A percentile compares a stretch with the other conserved stretches of the same genome.
phyloP scores from a whole-genome alignment of 202 grass and related monocot species.

The Brachypodium distachyon region DNA sequence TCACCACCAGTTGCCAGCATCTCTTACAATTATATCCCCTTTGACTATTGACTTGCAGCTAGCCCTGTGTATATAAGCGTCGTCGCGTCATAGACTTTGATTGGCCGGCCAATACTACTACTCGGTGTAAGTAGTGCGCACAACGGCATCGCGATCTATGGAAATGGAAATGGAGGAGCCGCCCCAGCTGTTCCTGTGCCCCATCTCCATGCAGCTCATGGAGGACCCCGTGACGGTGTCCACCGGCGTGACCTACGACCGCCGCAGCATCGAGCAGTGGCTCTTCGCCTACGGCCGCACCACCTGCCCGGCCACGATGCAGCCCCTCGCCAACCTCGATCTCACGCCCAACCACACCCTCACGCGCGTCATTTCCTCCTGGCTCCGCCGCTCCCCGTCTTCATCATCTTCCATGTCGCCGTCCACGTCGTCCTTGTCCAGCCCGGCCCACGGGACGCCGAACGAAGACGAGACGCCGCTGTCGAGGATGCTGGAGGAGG shows the following conservation, averaged over 20 bases:
- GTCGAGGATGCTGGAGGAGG: slow-evolving; percentile 18
- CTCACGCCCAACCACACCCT: slow-evolving; percentile 88
- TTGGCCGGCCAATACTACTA: not conserved
- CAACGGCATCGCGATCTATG: slow-evolving; percentile 17
- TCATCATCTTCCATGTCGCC: slow-evolving; percentile 12
- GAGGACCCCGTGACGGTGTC: slow-evolving; percentile 73
- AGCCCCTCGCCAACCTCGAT: slow-evolving; percentile 43
- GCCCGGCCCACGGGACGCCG: slow-evolving; percentile 8
- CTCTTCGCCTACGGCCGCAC: slow-evolving; percentile 48
- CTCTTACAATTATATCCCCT: slow-evolving; percentile 17
- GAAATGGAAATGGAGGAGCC: slow-evolving; percentile 36
- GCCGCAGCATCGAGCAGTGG: slow-evolving; percentile 82
- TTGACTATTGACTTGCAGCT: slow-evolving; percentile 29
- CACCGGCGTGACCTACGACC: slow-evolving; percentile 83
- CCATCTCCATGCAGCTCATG: slow-evolving; percentile 94
- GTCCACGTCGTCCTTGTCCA: slow-evolving; percentile 19
- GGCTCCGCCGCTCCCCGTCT: slow-evolving; percentile 14
- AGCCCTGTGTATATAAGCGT: slow-evolving; percentile 8
- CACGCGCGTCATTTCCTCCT: slow-evolving; percentile 68
- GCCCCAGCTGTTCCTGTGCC: slow-evolving; percentile 63
- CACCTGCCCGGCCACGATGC: slow-evolving; percentile 87
- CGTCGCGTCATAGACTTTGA: not conserved
- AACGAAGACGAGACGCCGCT: slow-evolving; percentile 25
- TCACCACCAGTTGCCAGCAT: slow-evolving; percentile 14
- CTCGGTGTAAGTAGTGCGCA: no score